Evolutionary conservation across 2,329 filamentous ascomycete species (phyloP).

Genomic region (Aspergillus sp.): DNA sequence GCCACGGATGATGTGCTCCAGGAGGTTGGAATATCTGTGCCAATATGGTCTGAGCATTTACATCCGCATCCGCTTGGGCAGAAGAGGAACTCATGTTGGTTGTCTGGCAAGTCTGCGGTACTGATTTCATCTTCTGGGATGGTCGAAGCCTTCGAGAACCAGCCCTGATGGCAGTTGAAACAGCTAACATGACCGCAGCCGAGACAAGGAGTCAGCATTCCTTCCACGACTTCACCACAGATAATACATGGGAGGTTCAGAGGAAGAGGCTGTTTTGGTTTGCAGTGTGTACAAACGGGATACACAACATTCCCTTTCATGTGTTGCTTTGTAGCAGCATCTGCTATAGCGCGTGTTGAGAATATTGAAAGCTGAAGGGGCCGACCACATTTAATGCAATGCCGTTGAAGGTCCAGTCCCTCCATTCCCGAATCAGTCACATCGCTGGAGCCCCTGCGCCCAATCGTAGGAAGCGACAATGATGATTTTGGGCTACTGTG

Average conservation of each 20-base stretch:
- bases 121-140: slow-evolving; percentile 11
- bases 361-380: slow-evolving; percentile 38
- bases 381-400: slow-evolving; percentile 41
- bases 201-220: slow-evolving; percentile 47
- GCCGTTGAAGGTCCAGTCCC: slow-evolving; percentile 42
- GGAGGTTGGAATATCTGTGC: slow-evolving; percentile 32
- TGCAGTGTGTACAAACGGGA: slow-evolving; percentile 35
- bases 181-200: slow-evolving; percentile 49
- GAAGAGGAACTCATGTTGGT: slow-evolving; percentile 21
- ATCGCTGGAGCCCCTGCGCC: slow-evolving; percentile 10
- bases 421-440: slow-evolving; percentile 13
- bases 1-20: slow-evolving; percentile 18
- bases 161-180: slow-evolving; percentile 42
- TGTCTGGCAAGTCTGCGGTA: slow-evolving; percentile 8
- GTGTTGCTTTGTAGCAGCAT: slow-evolving; percentile 20
- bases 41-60: slow-evolving; percentile 39
- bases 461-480: slow-evolving; percentile 20
- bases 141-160: slow-evolving; percentile 31
- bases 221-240: slow-evolving; percentile 42
- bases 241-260: slow-evolving; percentile 42
- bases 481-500: slow-evolving; percentile 26
- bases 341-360: slow-evolving; percentile 17
- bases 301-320: slow-evolving; percentile 13
- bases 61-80: slow-evolving; percentile 51
- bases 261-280: slow-evolving; percentile 30